phyloP scores from a whole-genome alignment of 169 alveolate genomes.

The Plasmodium reichenowi region DNA sequence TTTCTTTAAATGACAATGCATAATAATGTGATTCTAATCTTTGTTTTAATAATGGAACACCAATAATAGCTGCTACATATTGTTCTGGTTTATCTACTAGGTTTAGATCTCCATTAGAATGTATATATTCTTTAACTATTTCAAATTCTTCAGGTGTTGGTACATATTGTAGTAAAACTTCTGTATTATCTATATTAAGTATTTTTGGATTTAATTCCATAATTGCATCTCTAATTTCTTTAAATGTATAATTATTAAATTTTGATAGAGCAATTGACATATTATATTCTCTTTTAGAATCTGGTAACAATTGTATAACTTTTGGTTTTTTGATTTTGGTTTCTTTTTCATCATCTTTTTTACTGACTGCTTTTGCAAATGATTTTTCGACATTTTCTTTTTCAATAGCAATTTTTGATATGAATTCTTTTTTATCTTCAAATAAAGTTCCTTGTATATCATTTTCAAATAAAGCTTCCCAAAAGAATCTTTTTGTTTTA shows the following conservation, averaged over 20 bases:
- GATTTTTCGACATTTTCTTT: constrained; percentile 86
- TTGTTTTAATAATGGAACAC: constrained; percentile 90
- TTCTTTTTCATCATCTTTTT: constrained; percentile 27
- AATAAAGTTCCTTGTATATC: constrained; percentile 91
- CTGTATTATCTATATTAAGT: constrained; percentile 90
- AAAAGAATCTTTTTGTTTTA: constrained; percentile 90
- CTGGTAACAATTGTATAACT: constrained; percentile 90
- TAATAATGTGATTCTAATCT: constrained; percentile 89
- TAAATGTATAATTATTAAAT: constrained; percentile 90
- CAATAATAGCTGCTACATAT: constrained; percentile 91
- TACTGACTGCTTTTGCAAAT: constrained; percentile 82
- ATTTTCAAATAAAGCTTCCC: constrained; percentile 92
- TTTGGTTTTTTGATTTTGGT: constrained; percentile 65
- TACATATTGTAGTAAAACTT: constrained; percentile 87
- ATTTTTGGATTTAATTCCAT: constrained; percentile 89
- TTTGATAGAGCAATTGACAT: constrained; percentile 92
- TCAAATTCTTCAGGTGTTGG: constrained; percentile 91
- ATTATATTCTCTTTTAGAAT: constrained; percentile 92
- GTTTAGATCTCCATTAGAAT: constrained; percentile 90
- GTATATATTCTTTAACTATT: constrained; percentile 90
- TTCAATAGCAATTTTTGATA: constrained; percentile 85
- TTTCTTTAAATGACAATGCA: constrained; percentile 88
- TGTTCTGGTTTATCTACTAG: constrained; percentile 92
- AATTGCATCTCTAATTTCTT: constrained; percentile 91
- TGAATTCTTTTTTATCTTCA: constrained; percentile 85